Base-by-base conservation (phyloP, 768 basidiomycete genomes). In the Tricholoma terreum region DNA sequence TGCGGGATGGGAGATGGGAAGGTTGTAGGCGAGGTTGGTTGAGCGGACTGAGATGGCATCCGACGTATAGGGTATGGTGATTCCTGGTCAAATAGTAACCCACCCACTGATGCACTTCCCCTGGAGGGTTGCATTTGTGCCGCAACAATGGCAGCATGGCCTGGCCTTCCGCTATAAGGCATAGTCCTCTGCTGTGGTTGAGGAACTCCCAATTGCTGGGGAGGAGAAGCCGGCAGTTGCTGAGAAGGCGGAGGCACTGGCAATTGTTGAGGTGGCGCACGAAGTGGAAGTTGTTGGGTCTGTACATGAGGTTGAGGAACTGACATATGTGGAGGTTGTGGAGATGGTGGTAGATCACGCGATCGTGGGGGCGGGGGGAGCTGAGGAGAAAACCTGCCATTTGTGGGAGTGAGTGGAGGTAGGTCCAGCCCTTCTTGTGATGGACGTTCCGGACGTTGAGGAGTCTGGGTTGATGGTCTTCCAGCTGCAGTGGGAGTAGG, bases 81-180 rank as follows among this genome's bases (percentile, higher is more conserved):
- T 60, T 91, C 87, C 62, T 89, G 88, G 69, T 92, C 85, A 70
- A 88, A 87, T 50, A 82, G 80, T 55, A 89, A 74, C 17, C 79
- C 77, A 60, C 82, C 81, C 40, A 79, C 58, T 10, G 66, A 63
- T 27, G 70, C 66, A 33, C 63, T 64, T 14, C 69, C 62, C 63
- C 71, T 66, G 24, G 63, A 52, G 36, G 75, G 72, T 48, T 77
- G 63, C 74, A 77, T 74, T 65, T 77, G 71, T 24, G 77, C 67
- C 24, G 75, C 71, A 48, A 76, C 66, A 42, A 78, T 78, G n/a
- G 65, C 67, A 49, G 62, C 64, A 48, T 65, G 69, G 52, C 54
- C 49, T 51, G 42, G 45, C 14, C 60, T 59, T 24, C 60, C 65
- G 51, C 55, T 54, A 40, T 57, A 63, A 12, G 54, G 40, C 36